Evolutionary conservation across 2,329 filamentous ascomycete species (phyloP), one percentile per base, ranked within the genome.

Genomic region (Aspergillus felis): DNA sequence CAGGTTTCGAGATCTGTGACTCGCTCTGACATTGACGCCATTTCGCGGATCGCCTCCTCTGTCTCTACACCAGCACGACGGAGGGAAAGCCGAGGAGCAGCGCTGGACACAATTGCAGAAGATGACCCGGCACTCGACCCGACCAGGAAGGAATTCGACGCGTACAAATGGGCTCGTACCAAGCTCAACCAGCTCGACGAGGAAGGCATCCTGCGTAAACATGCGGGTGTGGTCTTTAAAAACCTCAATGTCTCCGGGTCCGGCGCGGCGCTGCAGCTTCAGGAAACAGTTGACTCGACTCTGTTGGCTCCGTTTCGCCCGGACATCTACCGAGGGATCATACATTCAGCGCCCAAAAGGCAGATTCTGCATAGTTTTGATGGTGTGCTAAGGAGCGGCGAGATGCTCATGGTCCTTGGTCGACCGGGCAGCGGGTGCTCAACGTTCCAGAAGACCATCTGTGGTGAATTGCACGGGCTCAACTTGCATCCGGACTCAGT

Each of bases 361-460:
- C 79, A 81, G 2, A 86, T 85, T 58, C 64, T 86, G 22, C 77
- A 75, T 47, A 74, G 79, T 55, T 84, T 84, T 58, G 76, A 84
- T 60, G 82, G 82, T 7, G 68, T 81, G 0, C 67, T 85, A 52
- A 79, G 78, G 57, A 77, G 74, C 56, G 82, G 82, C 1, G 82
- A 77, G 55, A 62, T 77, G 59, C 61, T 76, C 10, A 70, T 76
- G 50, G 75, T 78, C 6, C 64, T 77, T 5, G 74, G 75, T 24
- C 68, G 73, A 20, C 74, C 75, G 7, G 75, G 75, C 4, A 72
- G 70, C 57, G 77, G 77, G 50, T 96, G 91, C 74, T 91, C 89
- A 14, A 95, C 91, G 1, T 87, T 95, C 61, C 79, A 96, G 58
- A 95, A 95, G 79, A 89, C 90, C 0, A 82, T 96, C 57, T 84